A percentile compares a stretch with the other conserved stretches of the same genome.
phyloP scores from a whole-genome alignment of 208 protist genomes.

The Crithidia acanthocephali region DNA sequence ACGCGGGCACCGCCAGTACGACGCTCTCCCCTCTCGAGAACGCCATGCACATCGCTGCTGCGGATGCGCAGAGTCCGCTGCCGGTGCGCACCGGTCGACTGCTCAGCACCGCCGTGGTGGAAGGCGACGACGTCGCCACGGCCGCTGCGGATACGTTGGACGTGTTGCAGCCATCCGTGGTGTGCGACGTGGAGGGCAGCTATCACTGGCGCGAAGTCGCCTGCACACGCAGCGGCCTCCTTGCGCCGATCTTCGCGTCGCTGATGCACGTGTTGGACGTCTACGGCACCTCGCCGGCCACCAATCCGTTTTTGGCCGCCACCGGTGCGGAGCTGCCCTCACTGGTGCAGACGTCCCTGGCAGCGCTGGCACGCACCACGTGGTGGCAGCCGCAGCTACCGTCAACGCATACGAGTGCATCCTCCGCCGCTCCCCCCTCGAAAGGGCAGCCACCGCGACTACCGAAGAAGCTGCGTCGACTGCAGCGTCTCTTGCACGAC shows the following conservation, averaged over 20 bases:
- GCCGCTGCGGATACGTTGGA: not conserved
- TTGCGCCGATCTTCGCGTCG: constrained; percentile 28
- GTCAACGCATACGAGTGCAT: not conserved
- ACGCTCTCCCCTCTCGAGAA: too few relatives aligned
- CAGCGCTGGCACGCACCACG: constrained; percentile 1
- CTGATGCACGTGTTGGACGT: constrained; percentile 11
- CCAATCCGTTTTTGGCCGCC: constrained; percentile 21
- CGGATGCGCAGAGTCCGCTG: too few relatives aligned
- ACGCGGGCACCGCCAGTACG: not conserved
- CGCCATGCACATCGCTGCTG: too few relatives aligned
- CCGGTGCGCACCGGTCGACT: too few relatives aligned
- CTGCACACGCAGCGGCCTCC: constrained; percentile 30
- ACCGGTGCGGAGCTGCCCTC: constrained; percentile 2
- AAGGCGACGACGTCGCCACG: too few relatives aligned
- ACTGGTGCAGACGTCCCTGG: constrained; percentile 7
- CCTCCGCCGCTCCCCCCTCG: not conserved
- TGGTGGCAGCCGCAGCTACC: constrained; percentile 4
- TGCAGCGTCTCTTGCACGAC: constrained; percentile 13
- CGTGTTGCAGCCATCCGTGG: constrained; percentile 18
- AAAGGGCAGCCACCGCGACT: not conserved
- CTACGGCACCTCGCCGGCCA: not conserved
- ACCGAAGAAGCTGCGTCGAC: constrained; percentile 3
- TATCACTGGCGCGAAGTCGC: constrained; percentile 11
- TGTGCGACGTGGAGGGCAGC: constrained; percentile 13
- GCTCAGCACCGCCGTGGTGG: too few relatives aligned